Percentiles rank a stretch among this genome's conserved stretches.
phyloP scores from a whole-genome alignment of 1,284 basidiomycete species.

The Ustilago esculenta region DNA sequence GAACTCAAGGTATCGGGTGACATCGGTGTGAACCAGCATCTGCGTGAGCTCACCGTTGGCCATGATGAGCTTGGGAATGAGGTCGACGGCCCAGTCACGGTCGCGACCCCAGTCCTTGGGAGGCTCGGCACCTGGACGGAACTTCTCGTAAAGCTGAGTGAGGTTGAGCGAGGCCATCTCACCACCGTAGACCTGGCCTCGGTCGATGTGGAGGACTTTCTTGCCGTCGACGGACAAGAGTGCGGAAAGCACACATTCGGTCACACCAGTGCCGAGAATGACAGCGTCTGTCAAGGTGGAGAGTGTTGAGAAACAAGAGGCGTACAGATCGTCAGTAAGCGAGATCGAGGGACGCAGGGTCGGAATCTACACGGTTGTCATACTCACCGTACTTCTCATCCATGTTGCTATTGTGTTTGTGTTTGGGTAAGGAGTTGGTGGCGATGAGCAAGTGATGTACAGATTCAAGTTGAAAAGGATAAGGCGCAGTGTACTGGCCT shows the following conservation, averaged over 20 bases:
- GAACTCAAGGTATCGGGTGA: slow-evolving; percentile 98
- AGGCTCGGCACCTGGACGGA: slow-evolving; percentile 72
- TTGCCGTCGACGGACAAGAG: slow-evolving; percentile 93
- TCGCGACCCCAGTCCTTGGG: slow-evolving; percentile 70
- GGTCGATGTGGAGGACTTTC: slow-evolving; percentile 99
- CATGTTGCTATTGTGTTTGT: slow-evolving; percentile 33
- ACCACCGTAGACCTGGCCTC: slow-evolving; percentile 98
- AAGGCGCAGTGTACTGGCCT: too few relatives aligned
- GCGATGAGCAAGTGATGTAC: not conserved
- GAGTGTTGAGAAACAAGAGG: not conserved
- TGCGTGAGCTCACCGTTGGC: slow-evolving; percentile 96
- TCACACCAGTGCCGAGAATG: slow-evolving; percentile 84
- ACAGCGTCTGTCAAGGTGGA: slow-evolving; percentile 52
- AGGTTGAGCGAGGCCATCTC: slow-evolving; percentile 97
- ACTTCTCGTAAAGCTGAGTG: slow-evolving; percentile 97
- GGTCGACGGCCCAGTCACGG: slow-evolving; percentile 66
- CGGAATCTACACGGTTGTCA: not conserved
- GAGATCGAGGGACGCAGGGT: not conserved
- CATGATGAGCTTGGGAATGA: slow-evolving; percentile 76
- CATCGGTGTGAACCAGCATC: slow-evolving; percentile 98
- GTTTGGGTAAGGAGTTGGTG: too few relatives aligned
- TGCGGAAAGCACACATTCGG: slow-evolving; percentile 94
- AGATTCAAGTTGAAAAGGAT: not conserved
- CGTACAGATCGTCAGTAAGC: not conserved
- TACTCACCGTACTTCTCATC: slow-evolving; percentile 61